Percentiles rank a stretch among this genome's conserved stretches.
phyloP scores from a whole-genome alignment of 805 yeast species.

The Lipomyces orientalis region DNA sequence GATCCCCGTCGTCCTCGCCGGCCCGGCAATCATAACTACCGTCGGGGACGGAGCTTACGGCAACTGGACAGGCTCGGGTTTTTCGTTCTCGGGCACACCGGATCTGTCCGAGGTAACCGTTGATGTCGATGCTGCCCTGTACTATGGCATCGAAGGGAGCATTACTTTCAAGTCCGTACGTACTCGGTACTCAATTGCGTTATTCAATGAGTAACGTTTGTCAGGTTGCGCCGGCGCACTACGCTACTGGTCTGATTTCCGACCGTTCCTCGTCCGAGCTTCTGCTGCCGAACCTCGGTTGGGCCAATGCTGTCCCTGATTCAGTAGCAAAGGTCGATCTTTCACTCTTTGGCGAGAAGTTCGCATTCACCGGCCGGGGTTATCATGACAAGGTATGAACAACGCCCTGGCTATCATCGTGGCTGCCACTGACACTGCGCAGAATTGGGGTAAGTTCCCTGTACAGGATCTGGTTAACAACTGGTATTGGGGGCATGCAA shows the following conservation, averaged over 20 bases:
- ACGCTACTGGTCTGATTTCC: constrained; percentile 5
- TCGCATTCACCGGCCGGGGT: constrained; percentile 17
- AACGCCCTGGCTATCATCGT: not conserved
- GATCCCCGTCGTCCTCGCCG: constrained; percentile 11
- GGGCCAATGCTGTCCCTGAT: constrained; percentile 22
- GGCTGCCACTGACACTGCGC: not conserved
- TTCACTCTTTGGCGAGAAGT: constrained; percentile 11
- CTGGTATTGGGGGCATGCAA: constrained; percentile 25
- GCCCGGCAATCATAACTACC: constrained; percentile 9
- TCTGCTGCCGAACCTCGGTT: constrained; percentile 13
- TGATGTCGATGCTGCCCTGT: constrained; percentile 7
- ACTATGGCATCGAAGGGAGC: constrained; percentile 12
- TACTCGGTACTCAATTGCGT: not conserved
- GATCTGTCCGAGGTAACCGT: constrained; percentile 16
- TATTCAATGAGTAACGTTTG: not conserved
- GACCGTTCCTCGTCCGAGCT: constrained; percentile 13
- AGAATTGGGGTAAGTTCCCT: constrained; percentile 17
- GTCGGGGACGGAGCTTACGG: constrained; percentile 20
- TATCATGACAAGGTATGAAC: constrained; percentile 16
- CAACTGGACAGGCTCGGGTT: constrained; percentile 16
- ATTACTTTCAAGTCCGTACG: not conserved
- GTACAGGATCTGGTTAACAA: not conserved
- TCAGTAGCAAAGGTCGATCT: constrained; percentile 15
- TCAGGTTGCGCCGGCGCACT: constrained; percentile 19
- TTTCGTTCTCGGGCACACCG: constrained; percentile 16